Base-by-base conservation (phyloP, 192 early-diverging fungal genomes). In the Rhizophagus prolifer region DNA sequence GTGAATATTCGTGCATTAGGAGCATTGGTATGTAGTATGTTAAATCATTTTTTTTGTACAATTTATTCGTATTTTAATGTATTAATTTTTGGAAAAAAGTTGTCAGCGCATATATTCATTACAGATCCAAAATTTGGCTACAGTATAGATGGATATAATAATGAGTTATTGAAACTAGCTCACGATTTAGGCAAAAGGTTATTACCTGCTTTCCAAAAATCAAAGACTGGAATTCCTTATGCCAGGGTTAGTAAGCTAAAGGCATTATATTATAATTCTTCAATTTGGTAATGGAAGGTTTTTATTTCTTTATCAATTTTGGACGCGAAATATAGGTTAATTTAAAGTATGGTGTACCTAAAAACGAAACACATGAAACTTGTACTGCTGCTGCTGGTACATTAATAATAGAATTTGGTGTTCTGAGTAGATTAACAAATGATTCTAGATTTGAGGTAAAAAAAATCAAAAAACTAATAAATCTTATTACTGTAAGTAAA, bases 351-450 rank as follows among this genome's bases (percentile, higher is more conserved):
- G 96, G 97, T 0, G 92, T 95, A 2, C 75, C 88, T 1, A 61
- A 72, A 25, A 81, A 85, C 6, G 95, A 96, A 74, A 91, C 92
- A 0, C 63, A 86, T 0, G 89, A 89, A 65, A 96, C 94, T 7
- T 95, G 93, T 80, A 84, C 92, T 0, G 95, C 96, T 23, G 95
- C 95, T 14, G 93, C 91, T n/a, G 97, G 96, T 3, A 95, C 95
- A 50, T 83, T 98, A 61, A 75, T 97, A 34, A 83, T 99, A 12
- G 97, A 99, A 76, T 98, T 98, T 89, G 96, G 95, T 54, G 88
- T 92, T 8, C 81, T 99, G 30, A 95, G 94, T 73, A 87, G 96
- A 38, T 84, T 97, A 44, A 94, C 94, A 0, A 93, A 92, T 13
- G 85, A 95, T 79, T 80, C 87, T 5, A 81, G 82, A 34, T 97